Percentiles rank a stretch among this genome's conserved stretches.
Conservation (phyloP, 805 yeast species). For the Hanseniaspora lachancei region DNA sequence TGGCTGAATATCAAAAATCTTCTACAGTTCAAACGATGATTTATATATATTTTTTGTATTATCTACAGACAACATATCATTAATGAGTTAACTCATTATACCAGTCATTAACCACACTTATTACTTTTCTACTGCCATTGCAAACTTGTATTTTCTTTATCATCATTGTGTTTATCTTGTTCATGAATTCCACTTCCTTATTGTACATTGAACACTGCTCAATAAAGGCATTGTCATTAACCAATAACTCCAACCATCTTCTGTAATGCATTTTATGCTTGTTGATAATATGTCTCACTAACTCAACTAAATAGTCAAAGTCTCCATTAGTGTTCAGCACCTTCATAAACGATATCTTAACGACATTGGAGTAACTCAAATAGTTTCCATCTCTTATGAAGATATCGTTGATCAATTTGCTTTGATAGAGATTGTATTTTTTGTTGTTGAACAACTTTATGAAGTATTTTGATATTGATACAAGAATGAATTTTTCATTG, state of each 20-base stretch:
- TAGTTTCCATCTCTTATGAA: conserved; percentile 19
- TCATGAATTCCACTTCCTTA: background rate
- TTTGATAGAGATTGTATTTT: conserved; percentile 34
- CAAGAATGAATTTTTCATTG: conserved; percentile 42
- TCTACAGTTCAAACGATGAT: too few species aligned
- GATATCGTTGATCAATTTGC: conserved; percentile 24
- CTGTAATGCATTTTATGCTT: conserved; percentile 39
- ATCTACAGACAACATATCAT: too few species aligned
- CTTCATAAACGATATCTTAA: conserved; percentile 31
- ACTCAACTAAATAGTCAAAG: conserved; percentile 42
- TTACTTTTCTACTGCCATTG: conserved; percentile 51
- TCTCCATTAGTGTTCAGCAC: conserved; percentile 47
- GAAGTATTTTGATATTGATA: conserved; percentile 44
- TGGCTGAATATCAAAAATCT: background rate
- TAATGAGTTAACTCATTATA: conserved; percentile 36
- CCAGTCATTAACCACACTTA: conserved; percentile 44
- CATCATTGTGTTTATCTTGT: conserved; percentile 28
- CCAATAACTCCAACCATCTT: conserved; percentile 34
- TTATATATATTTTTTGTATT: background rate
- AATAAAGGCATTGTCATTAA: conserved; percentile 24
- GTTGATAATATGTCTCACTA: conserved; percentile 37
- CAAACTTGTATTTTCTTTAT: conserved; percentile 46
- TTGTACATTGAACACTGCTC: conserved; percentile 5
- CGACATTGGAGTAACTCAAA: conserved; percentile 22
- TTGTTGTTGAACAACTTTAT: conserved; percentile 33